Conservation (phyloP, 345 rosid genomes). For the Rhodomyrtus tomentosa region DNA sequence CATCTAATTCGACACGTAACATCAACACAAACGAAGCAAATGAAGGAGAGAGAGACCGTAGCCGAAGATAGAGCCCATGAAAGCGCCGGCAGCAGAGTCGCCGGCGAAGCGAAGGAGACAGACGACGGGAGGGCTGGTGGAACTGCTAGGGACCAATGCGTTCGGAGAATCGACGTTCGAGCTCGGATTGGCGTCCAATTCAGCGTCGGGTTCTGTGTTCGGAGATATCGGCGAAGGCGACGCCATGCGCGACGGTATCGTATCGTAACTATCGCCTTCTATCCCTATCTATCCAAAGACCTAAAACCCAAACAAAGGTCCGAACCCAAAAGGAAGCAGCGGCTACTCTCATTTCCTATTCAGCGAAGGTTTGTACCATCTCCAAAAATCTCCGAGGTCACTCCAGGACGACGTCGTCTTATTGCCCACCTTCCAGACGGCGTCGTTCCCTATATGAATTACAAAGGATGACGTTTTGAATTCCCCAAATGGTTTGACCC, state of each 20-base stretch:
- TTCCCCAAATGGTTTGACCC: neutral
- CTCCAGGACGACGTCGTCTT: neutral
- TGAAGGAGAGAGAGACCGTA: constrained; percentile 31
- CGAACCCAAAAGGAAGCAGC: neutral
- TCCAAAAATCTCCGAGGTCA: neutral
- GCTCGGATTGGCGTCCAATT: constrained; percentile 14
- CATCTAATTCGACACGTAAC: neutral
- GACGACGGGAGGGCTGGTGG: constrained; percentile 33
- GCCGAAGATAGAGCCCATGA: constrained; percentile 83
- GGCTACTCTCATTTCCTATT: neutral
- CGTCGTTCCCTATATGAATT: neutral
- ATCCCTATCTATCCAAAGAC: neutral
- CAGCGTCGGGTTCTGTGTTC: constrained; percentile 7
- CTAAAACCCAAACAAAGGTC: neutral
- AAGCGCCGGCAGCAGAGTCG: constrained; percentile 81
- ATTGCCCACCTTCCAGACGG: neutral
- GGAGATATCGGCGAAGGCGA: constrained; percentile 15
- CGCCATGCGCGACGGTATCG: constrained; percentile 24
- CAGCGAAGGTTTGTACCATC: neutral
- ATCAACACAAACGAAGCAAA: neutral
- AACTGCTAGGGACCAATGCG: constrained; percentile 22
- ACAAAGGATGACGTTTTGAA: neutral
- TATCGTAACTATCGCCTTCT: neutral
- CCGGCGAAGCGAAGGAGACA: constrained; percentile 64
- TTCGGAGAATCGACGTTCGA: constrained; percentile 19